These are phyloP conservation scores for Tricharina praecox DNA, from an alignment of 495 filamentous ascomycete genomes.

Conservation along the genomic window DNA sequence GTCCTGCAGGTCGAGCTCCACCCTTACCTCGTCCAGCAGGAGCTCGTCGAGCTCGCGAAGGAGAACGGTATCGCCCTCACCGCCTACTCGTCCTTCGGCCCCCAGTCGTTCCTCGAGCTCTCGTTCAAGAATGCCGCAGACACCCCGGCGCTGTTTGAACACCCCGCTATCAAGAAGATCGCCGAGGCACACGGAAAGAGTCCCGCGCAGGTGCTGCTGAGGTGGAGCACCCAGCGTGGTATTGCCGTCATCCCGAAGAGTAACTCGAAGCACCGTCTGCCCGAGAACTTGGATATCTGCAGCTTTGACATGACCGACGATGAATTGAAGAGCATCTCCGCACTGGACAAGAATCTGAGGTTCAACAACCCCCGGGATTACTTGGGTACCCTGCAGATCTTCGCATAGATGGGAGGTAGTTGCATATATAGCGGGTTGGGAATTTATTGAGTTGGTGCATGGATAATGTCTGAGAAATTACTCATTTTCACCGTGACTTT, in stretches of 20 bases:
- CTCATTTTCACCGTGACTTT: too few species aligned
- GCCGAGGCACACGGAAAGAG: slow-evolving; percentile 57
- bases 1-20: slow-evolving; percentile 94
- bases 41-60: slow-evolving; percentile 56
- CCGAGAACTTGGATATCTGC: slow-evolving; percentile 33
- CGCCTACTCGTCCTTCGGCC: slow-evolving; percentile 83
- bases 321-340: slow-evolving; percentile 30
- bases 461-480: too few species aligned
- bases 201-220: slow-evolving; percentile 69
- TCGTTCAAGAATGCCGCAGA: slow-evolving; percentile 54
- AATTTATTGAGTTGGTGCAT: too few species aligned
- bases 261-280: slow-evolving; percentile 42
- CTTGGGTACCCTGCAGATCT: slow-evolving; percentile 30
- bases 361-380: slow-evolving; percentile 20
- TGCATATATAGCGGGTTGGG: not conserved
- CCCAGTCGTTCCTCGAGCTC: slow-evolving; percentile 66
- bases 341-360: slow-evolving; percentile 30
- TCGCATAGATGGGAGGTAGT: slow-evolving; percentile 26
- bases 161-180: slow-evolving; percentile 43
- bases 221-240: slow-evolving; percentile 90
- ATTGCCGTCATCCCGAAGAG: slow-evolving; percentile 88
- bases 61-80: slow-evolving; percentile 61
- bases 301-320: slow-evolving; percentile 27
- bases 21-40: slow-evolving; percentile 76
- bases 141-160: slow-evolving; percentile 51